A percentile compares a stretch with the other conserved stretches of the same genome.
phyloP scores from a whole-genome alignment of 2,329 filamentous ascomycete species.

The Claviceps pazoutovae region DNA sequence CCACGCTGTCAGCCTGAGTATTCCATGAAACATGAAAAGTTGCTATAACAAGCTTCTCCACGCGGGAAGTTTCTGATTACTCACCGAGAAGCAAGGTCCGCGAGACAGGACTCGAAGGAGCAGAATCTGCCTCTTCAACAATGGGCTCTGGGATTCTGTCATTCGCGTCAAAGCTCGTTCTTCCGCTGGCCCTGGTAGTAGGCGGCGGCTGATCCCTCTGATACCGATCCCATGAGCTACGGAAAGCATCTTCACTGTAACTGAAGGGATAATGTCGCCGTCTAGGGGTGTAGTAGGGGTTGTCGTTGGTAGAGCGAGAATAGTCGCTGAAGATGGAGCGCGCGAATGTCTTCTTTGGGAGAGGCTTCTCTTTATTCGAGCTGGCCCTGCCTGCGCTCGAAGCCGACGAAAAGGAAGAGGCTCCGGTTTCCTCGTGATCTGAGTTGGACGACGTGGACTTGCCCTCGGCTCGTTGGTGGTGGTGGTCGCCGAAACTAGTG shows the following conservation, averaged over 20 bases:
- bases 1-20: no score
- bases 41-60: no score
- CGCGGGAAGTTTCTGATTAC: background rate
- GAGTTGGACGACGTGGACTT: background rate
- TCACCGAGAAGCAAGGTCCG: conserved; percentile 18
- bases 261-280: conserved; percentile 7
- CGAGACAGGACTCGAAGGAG: conserved; percentile 11
- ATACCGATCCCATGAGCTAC: conserved; percentile 1
- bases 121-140: conserved; percentile 21
- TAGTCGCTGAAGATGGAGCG: conserved; percentile 10
- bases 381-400: background rate
- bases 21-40: no score
- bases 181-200: background rate
- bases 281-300: conserved; percentile 22
- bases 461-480: no score
- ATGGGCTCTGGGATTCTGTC: conserved; percentile 17
- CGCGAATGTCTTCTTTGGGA: background rate
- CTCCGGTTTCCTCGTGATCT: background rate
- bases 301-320: conserved; percentile 16
- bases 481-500: no score
- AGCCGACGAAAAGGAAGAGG: conserved; percentile 1
- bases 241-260: conserved; percentile 1
- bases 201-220: background rate
- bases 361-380: background rate
- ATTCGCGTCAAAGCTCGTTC: background rate